A percentile compares a stretch with the other conserved stretches of the same genome.
These are phyloP conservation scores for Amauroascus verrucosus DNA, from an alignment of 2,329 filamentous ascomycete genomes.

Conservation along the genomic window DNA sequence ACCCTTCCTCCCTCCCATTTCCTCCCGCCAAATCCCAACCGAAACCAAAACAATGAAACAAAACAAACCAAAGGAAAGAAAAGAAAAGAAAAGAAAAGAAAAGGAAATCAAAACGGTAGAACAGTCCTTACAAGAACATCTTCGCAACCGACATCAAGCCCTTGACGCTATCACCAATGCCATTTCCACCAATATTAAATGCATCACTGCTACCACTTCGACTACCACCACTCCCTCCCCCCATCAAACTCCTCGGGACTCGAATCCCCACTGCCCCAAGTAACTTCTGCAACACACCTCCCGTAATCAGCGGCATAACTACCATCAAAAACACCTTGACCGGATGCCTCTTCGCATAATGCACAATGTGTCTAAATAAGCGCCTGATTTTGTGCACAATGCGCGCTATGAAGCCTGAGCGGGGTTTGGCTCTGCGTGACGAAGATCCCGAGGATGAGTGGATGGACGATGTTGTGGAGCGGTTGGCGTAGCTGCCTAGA, in stretches of 20 bases:
- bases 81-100: background rate
- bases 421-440: conserved; percentile 68
- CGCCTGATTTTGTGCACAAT: conserved; percentile 66
- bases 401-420: conserved; percentile 64
- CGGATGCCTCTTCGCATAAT: conserved; percentile 74
- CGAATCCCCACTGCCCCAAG: conserved; percentile 69
- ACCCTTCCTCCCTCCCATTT: too few relatives aligned
- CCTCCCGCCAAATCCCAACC: too few relatives aligned
- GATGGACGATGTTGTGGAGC: conserved; percentile 36
- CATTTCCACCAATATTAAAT: conserved; percentile 28
- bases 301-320: conserved; percentile 75
- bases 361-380: conserved; percentile 67
- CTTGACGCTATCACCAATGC: conserved; percentile 38
- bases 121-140: conserved; percentile 39
- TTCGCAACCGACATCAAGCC: conserved; percentile 43
- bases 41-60: too few relatives aligned
- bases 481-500: conserved; percentile 26
- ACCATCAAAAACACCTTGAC: conserved; percentile 80
- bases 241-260: conserved; percentile 52
- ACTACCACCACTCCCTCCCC: conserved; percentile 21
- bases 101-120: background rate
- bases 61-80: background rate
- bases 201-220: conserved; percentile 15
- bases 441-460: conserved; percentile 41
- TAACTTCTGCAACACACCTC: conserved; percentile 68